Evolutionary conservation across 768 basidiomycete genomes (phyloP).

Genomic region (Suillus americanus): DNA sequence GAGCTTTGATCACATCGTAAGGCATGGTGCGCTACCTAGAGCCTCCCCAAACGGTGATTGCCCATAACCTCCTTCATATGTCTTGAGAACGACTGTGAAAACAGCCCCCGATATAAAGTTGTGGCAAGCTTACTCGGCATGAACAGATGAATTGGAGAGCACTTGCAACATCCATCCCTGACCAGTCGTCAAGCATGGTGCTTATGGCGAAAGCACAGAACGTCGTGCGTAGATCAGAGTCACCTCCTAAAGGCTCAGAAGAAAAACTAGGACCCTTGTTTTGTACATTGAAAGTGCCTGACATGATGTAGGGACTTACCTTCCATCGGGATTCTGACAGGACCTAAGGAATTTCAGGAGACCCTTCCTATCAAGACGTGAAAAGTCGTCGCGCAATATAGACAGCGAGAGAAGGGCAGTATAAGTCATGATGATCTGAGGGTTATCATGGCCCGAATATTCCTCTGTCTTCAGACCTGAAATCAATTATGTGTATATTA

Average conservation of each 20-base stretch:
- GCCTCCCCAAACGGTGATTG: conserved; percentile 82
- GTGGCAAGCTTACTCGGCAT: conserved; percentile 62
- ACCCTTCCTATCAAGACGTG: conserved; percentile 64
- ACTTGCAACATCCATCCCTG: conserved; percentile 58
- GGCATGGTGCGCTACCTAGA: conserved; percentile 48
- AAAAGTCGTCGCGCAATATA: conserved; percentile 85
- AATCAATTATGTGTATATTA: conserved; percentile 9
- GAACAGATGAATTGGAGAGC: conserved; percentile 64
- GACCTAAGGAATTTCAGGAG: conserved; percentile 64
- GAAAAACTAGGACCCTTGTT: conserved; percentile 52
- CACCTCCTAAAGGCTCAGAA: conserved; percentile 62
- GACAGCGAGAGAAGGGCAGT: conserved; percentile 82
- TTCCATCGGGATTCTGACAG: conserved; percentile 82
- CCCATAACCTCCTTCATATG: conserved; percentile 92
- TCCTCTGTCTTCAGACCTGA: conserved; percentile 26
- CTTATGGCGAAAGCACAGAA: conserved; percentile 89
- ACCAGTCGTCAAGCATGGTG: conserved; percentile 78
- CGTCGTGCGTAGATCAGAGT: conserved; percentile 78
- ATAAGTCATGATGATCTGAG: conserved; percentile 93
- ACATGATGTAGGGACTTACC: conserved; percentile 44
- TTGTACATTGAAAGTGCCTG: conserved; percentile 7
- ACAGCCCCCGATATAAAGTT: background rate
- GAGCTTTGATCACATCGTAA: background rate
- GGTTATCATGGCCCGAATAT: conserved; percentile 58
- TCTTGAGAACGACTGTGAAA: conserved; percentile 33